Base-by-base conservation (phyloP, 768 basidiomycete species). In the Vararia minispora region DNA sequence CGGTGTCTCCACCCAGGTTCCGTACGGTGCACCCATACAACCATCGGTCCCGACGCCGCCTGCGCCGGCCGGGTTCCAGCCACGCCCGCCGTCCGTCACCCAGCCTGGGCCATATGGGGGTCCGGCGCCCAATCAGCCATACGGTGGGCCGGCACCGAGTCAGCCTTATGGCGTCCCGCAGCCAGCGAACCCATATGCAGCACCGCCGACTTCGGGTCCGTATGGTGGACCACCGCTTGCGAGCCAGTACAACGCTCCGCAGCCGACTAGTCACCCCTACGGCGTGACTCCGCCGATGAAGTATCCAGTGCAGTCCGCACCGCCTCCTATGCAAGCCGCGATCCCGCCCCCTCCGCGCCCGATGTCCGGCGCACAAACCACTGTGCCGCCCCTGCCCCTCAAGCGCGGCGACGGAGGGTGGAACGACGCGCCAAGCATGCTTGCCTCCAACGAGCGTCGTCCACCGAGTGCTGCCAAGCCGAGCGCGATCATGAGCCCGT, bases 361-460 rank as follows among this genome's bases (percentile, higher is more conserved):
- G 1, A 50, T 57, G 6, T 55, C 63, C n/a, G 59, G 58, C 28
- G 60, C 55, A 1, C 58, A 59, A 2, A 54, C 67, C 5, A 63
- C 68, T 32, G 59, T 63, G 33, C 68, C 74, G 1, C 74, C 77
- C 29, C 59, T 56, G 6, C 52, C 58, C 14, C 49, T 49, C 35
- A 66, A 66, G 43, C 62, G 64, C 21, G 82, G 81, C 35, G 77
- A 78, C 21, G 74, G 79, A 12, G 89, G 89, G 0, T 97, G 91
- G 90, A 97, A 97, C 50, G 92, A 97, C 58, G 77, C 89, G 0
- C 90, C 89, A 0, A n/a, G n/a, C n/a, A n/a, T n/a, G n/a, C n/a
- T n/a, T n/a, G 54, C 64, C 5, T 45, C 74, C 10, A 47, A 63
- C 12, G 53, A 69, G 13, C 57, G 69, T 28, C 76, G 79, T 18